A percentile compares a stretch with the other conserved stretches of the same genome.
These are phyloP conservation scores for Carex parvula DNA, from an alignment of 176 grass and related monocot genomes.

Conservation along the genomic window DNA sequence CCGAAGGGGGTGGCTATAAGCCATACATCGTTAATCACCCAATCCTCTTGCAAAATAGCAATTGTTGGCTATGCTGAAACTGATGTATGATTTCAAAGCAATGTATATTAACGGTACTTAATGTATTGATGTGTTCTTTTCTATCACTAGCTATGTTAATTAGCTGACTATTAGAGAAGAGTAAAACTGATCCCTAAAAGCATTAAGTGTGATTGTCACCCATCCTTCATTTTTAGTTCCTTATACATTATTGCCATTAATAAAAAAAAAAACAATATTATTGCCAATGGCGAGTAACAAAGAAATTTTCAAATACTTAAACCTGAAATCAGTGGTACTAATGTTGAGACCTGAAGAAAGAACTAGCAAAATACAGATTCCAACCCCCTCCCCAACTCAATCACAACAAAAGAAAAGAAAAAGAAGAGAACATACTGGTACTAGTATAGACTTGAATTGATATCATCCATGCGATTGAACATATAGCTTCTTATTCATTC, in stretches of 20 bases:
- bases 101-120: constrained; percentile 3
- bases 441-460: background rate
- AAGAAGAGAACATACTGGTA: background rate
- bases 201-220: background rate
- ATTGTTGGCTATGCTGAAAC: constrained; percentile 75
- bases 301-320: background rate
- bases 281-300: background rate
- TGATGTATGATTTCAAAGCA: constrained; percentile 73
- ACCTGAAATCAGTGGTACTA: background rate
- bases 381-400: background rate
- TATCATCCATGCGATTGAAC: background rate
- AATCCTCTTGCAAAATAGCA: constrained; percentile 90
- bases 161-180: background rate
- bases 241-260: too few species aligned
- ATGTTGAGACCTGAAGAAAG: background rate
- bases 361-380: too few species aligned
- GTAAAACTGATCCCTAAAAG: background rate
- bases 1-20: constrained; percentile 82
- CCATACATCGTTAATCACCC: constrained; percentile 72
- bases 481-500: background rate
- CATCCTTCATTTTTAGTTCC: background rate
- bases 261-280: background rate
- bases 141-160: background rate
- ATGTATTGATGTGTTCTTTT: background rate
- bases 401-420: background rate